These are phyloP conservation scores for Yarrowia porcina DNA, from an alignment of 805 yeast species.

Conservation along the genomic window DNA sequence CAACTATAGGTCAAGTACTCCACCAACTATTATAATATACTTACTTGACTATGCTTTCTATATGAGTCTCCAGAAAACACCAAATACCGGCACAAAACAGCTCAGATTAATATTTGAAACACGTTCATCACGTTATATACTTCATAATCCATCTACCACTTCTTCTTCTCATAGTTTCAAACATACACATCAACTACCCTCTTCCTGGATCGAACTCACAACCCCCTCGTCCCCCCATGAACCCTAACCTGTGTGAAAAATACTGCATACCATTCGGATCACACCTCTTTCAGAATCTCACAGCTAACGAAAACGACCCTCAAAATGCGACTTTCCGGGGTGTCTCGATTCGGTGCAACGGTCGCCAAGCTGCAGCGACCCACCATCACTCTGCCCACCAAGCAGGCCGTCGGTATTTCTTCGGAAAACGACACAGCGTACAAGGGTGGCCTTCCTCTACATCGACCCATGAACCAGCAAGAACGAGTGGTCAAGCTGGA, in stretches of 20 bases:
- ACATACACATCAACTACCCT: not conserved
- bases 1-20: no score
- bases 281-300: not conserved
- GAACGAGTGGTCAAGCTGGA: constrained; percentile 7
- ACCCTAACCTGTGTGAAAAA: constrained; percentile 19
- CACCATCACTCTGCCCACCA: constrained; percentile 16
- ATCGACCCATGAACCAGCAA: constrained; percentile 12
- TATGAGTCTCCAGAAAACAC: no score
- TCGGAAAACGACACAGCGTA: not conserved
- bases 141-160: no score
- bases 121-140: no score
- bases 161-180: no score
- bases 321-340: constrained; percentile 25
- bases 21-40: no score
- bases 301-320: not conserved
- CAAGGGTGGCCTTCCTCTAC: constrained; percentile 14
- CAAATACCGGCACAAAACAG: no score
- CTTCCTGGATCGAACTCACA: not conserved
- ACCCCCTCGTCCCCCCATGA: not conserved
- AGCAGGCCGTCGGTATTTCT: not conserved
- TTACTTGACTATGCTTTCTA: no score
- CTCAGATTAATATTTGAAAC: no score
- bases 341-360: constrained; percentile 19
- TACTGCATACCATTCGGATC: not conserved
- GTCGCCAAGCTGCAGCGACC: constrained; percentile 18